Evolutionary conservation across 2,329 filamentous ascomycete species (phyloP), one percentile per base, ranked within the genome.

Genomic region (Neonectria magnoliae): DNA sequence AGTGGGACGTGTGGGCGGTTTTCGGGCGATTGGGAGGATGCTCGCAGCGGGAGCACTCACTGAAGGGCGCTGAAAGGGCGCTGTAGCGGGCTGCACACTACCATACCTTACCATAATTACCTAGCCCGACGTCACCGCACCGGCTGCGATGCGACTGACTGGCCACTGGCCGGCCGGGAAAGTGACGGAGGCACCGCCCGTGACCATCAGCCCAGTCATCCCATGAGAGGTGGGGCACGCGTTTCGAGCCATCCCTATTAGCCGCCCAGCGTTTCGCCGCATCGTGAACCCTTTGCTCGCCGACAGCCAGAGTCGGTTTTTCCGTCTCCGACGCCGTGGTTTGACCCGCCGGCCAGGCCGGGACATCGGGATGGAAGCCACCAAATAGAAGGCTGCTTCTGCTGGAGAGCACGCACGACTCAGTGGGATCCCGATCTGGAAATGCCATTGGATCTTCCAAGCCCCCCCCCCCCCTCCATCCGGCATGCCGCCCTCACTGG

Each of bases 81-180:
- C 38, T n/a, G 36, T 38, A 38, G 36, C 36, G 6, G 14, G 36
- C 36, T 20, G 38, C 8, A 42, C 66, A 60, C 63, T n/a, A 14
- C 33, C 11, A 25, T 25, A 25, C 22, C 6, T 5, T 25, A 25
- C 25, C 25, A 25, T 25, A 25, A 25, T 36, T 29, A 29, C 29
- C 9, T 9, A 38, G 6, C 36, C 36, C 63, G 58, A 71, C 68
- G 68, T 71, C 68, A 71, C 67, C 60, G 62, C 68, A 56, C 55
- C 54, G 41, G 8, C 45, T 29, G 4, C 33, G 33, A 36, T 42
- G 38, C 38, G n/a, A 42, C 38, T 42, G n/a, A 20, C 38, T 5
- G n/a, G 14, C 36, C 22, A 48, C 45, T 14, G 18, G n/a, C 42
- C 42, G 11, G 22, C 20, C 20, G 42, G 16, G 25, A 44, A n/a